A percentile compares a stretch with the other conserved stretches of the same genome.
These are phyloP conservation scores for Linnemannia zychae DNA, from an alignment of 192 early-diverging fungal species.

Conservation along the genomic window DNA sequence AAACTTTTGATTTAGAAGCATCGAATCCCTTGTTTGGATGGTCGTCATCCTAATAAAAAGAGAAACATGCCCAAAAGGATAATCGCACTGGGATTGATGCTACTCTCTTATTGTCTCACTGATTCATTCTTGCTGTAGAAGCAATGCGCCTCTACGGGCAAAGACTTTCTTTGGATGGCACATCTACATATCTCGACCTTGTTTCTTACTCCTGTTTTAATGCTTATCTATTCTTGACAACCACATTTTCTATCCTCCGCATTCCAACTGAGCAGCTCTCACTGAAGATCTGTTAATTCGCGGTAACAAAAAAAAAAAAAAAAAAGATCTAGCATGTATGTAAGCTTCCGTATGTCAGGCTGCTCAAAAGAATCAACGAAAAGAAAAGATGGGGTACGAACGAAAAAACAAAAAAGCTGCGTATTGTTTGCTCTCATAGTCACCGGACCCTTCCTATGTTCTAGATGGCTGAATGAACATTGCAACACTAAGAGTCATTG, in stretches of 20 bases:
- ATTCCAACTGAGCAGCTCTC: constrained; percentile 1
- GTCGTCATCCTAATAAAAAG: not conserved
- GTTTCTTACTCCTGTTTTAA: not conserved
- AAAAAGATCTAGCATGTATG: not conserved
- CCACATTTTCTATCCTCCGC: not conserved
- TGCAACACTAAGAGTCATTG: not conserved
- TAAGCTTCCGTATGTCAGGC: not conserved
- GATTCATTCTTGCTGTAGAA: too few relatives aligned
- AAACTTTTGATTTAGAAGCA: not conserved
- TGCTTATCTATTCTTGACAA: constrained; percentile 7
- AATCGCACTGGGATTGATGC: too few relatives aligned
- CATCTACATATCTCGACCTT: not conserved
- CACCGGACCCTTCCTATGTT: not conserved
- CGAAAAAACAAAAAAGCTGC: not conserved
- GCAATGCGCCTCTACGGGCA: too few relatives aligned
- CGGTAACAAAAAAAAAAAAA: not conserved
- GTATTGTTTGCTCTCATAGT: not conserved
- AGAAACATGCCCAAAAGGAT: not conserved
- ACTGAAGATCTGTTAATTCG: not conserved
- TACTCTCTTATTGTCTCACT: too few relatives aligned
- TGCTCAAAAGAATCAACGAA: not conserved
- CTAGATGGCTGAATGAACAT: not conserved
- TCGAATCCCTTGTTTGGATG: not conserved
- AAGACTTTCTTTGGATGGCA: not conserved
- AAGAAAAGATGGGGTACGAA: not conserved